Conservation (phyloP, 2,329 filamentous ascomycete species). For the Stenocarpella maydis region DNA sequence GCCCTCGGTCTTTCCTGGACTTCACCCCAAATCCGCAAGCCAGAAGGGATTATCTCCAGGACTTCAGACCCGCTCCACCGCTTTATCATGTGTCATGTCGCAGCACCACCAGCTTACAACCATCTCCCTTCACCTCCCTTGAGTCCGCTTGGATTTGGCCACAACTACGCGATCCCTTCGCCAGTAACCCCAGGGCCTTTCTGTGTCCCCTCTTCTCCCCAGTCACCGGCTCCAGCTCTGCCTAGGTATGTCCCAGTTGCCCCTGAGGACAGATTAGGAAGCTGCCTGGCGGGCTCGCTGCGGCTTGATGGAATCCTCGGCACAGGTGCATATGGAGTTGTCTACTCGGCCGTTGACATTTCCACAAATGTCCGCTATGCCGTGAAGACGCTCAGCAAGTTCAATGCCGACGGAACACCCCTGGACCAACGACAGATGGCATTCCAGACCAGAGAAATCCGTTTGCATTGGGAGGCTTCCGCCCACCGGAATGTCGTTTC, state of each 20-base stretch:
- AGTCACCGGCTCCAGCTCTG: constrained; percentile 38
- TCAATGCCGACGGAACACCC: constrained; percentile 72
- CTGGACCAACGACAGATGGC: constrained; percentile 86
- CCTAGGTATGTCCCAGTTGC: constrained; percentile 63
- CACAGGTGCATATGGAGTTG: constrained; percentile 94
- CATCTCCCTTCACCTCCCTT: constrained; percentile 24
- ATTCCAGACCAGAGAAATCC: constrained; percentile 94
- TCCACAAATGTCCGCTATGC: constrained; percentile 85
- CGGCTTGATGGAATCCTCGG: constrained; percentile 87
- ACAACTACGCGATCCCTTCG: constrained; percentile 7
- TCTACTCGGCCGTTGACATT: constrained; percentile 88
- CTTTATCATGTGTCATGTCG: constrained; percentile 30
- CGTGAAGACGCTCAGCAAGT: constrained; percentile 96
- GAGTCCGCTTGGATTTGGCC: constrained; percentile 30
- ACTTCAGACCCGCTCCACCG: background rate
- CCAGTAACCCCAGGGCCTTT: constrained; percentile 16
- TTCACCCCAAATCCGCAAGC: constrained; percentile 18
- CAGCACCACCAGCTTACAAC: constrained; percentile 20
- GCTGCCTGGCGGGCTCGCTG: constrained; percentile 81
- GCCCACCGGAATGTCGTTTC: constrained; percentile 93
- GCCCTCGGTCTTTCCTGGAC: constrained; percentile 1
- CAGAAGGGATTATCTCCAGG: constrained; percentile 21
- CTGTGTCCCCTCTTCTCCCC: constrained; percentile 6
- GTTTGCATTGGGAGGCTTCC: constrained; percentile 88
- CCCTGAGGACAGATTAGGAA: constrained; percentile 87